Percentiles rank a stretch among this genome's conserved stretches.
These are phyloP conservation scores for Podaxis sp. DNA, from an alignment of 768 basidiomycete species.

Conservation along the genomic window DNA sequence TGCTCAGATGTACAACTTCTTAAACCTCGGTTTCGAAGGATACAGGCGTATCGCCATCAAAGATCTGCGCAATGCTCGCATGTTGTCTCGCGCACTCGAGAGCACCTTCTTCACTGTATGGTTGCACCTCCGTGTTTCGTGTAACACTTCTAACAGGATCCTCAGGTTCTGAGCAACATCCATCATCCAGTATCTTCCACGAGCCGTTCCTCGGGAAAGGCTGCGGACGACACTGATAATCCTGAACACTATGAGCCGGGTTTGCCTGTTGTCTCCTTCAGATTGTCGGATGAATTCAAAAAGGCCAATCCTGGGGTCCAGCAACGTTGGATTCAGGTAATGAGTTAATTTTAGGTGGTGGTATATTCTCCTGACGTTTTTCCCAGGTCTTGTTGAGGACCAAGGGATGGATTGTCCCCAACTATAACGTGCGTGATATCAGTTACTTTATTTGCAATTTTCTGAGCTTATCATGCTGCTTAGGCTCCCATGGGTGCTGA, in stretches of 20 bases:
- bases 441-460: not conserved
- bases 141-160: not conserved
- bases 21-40: slow-evolving; percentile 56
- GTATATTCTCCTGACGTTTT: not conserved
- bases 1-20: slow-evolving; percentile 59
- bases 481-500: slow-evolving; percentile 50
- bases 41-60: slow-evolving; percentile 43
- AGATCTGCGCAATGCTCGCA: slow-evolving; percentile 54
- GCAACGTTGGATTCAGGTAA: slow-evolving; percentile 50
- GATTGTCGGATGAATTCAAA: slow-evolving; percentile 50
- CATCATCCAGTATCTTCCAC: slow-evolving; percentile 36
- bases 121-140: not conserved
- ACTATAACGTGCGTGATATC: slow-evolving; percentile 41
- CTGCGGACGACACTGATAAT: slow-evolving; percentile 27
- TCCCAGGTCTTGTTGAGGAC: slow-evolving; percentile 39
- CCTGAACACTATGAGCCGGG: slow-evolving; percentile 49
- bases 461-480: not conserved
- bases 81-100: slow-evolving; percentile 57
- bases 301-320: slow-evolving; percentile 50
- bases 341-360: not conserved
- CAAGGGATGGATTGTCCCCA: slow-evolving; percentile 64
- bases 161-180: slow-evolving; percentile 45
- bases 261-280: slow-evolving; percentile 64
- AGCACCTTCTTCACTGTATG: slow-evolving; percentile 46
- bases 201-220: slow-evolving; percentile 13